These are phyloP conservation scores for Trichaptum fuscoviolaceum DNA, from an alignment of 768 basidiomycete genomes.

Conservation along the genomic window DNA sequence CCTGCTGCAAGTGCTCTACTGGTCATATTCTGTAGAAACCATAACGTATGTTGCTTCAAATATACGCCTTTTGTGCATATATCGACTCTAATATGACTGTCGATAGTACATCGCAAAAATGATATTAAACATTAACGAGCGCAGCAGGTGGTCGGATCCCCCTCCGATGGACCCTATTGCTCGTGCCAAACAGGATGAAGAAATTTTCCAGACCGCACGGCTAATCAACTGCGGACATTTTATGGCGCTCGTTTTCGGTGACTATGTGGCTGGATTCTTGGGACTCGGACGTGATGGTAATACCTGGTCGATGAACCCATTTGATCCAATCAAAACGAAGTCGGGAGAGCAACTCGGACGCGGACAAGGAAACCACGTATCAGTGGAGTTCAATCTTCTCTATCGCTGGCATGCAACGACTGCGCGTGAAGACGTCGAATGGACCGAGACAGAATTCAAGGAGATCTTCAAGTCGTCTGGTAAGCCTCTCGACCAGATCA, in stretches of 20 bases:
- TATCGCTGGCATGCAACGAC: slow-evolving; percentile 31
- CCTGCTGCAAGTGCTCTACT: slow-evolving; percentile 50
- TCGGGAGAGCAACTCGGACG: slow-evolving; percentile 14
- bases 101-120: slow-evolving; percentile 41
- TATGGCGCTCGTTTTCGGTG: slow-evolving; percentile 47
- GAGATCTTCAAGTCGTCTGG: slow-evolving; percentile 17
- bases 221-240: slow-evolving; percentile 56
- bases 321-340: slow-evolving; percentile 28
- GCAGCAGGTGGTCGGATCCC: slow-evolving; percentile 40
- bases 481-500: slow-evolving; percentile 20
- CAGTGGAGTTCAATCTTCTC: slow-evolving; percentile 21
- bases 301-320: slow-evolving; percentile 47
- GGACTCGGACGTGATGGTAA: slow-evolving; percentile 45
- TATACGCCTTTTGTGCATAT: background rate
- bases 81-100: background rate
- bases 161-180: slow-evolving; percentile 20
- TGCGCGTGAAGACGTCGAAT: slow-evolving; percentile 24
- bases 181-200: slow-evolving; percentile 39
- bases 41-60: slow-evolving; percentile 28
- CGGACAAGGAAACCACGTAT: slow-evolving; percentile 19
- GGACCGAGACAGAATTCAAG: slow-evolving; percentile 27
- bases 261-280: slow-evolving; percentile 55
- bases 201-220: slow-evolving; percentile 52
- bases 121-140: slow-evolving; percentile 52
- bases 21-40: slow-evolving; percentile 53